Conservation (phyloP, 176 grass and related monocot genomes). For the Dactylis glomerata region DNA sequence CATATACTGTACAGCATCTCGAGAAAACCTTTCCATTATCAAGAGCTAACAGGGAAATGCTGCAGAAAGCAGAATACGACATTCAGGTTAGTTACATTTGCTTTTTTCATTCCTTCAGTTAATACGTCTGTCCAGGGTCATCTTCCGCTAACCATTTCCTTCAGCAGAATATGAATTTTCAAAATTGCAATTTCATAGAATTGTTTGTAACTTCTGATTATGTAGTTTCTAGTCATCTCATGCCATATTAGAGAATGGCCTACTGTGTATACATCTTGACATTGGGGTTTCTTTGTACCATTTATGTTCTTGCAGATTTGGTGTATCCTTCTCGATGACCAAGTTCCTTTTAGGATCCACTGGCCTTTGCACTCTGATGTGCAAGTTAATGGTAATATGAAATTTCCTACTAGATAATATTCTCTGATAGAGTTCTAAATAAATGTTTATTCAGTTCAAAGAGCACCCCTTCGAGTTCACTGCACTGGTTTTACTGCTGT, state of each 20-base stretch:
- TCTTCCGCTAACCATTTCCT: slow-evolving; percentile 1
- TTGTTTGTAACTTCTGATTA: not conserved
- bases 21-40: slow-evolving; percentile 65
- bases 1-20: slow-evolving; percentile 40
- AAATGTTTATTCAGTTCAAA: slow-evolving; percentile 31
- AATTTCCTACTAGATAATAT: slow-evolving; percentile 20
- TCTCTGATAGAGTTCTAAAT: slow-evolving; percentile 7
- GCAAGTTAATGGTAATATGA: slow-evolving; percentile 79
- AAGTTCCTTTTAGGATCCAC: slow-evolving; percentile 88
- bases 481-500: slow-evolving; percentile 5
- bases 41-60: slow-evolving; percentile 59
- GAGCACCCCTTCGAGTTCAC: not conserved
- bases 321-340: slow-evolving; percentile 81
- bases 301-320: slow-evolving; percentile 64
- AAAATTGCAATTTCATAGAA: not conserved
- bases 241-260: not conserved
- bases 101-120: slow-evolving; percentile 10
- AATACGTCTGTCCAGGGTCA: not conserved
- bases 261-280: not conserved
- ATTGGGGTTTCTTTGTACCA: slow-evolving; percentile 22
- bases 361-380: slow-evolving; percentile 70
- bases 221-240: slow-evolving; percentile 10
- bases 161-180: slow-evolving; percentile 1
- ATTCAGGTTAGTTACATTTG: slow-evolving; percentile 58
- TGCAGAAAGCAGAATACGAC: slow-evolving; percentile 54